Base-by-base conservation (phyloP, 2,329 filamentous ascomycete species). In the Aureobasidium namibiae region DNA sequence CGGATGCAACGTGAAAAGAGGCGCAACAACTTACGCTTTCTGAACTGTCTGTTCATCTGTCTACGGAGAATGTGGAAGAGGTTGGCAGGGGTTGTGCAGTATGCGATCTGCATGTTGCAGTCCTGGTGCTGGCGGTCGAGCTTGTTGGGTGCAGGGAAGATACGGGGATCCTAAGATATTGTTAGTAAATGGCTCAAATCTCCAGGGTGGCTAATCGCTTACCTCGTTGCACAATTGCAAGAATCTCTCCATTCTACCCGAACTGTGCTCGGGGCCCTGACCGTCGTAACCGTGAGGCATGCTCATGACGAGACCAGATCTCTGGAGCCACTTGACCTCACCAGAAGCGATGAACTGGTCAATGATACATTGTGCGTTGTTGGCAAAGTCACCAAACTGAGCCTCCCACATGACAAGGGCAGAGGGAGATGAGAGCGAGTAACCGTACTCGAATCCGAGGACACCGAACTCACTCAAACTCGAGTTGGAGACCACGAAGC, bases 351-450 rank as follows among this genome's bases (percentile, higher is more conserved):
- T 87, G 78, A 99, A 99, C 77, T 99, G 94, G 74, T 99, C 94
- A 70, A 99, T 95, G 75, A 99, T 95, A 74, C 91, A 95, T 78
- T 99, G 94, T 44, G 94, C 92, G 71, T 96, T 99, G 83, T 99
- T 99, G 81, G 94, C 94, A 70, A 99, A 99, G 76, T 99, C 94
- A 81, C 94, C 94, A 70, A 99, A 99, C 76, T 99, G 94, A 38
- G 94, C 94, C 78, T 99, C 94, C 94, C 94, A 99, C 86, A 99
- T 95, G 67, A 99, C 92, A 26, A 99, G 84, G 38, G 94, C 92
- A 72, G 96, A 95, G 60, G 94, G 94, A 31, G 94, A 97, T 29
- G 92, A 95, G 62, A 99, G 79, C 3, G 94, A 99, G 80, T 99
- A 99, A 62, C 94, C 94, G 70, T 99, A 99, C 76, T 99, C 94